These are phyloP conservation scores for Xylaria flabelliformis DNA, from an alignment of 495 filamentous ascomycete species.

Conservation along the genomic window DNA sequence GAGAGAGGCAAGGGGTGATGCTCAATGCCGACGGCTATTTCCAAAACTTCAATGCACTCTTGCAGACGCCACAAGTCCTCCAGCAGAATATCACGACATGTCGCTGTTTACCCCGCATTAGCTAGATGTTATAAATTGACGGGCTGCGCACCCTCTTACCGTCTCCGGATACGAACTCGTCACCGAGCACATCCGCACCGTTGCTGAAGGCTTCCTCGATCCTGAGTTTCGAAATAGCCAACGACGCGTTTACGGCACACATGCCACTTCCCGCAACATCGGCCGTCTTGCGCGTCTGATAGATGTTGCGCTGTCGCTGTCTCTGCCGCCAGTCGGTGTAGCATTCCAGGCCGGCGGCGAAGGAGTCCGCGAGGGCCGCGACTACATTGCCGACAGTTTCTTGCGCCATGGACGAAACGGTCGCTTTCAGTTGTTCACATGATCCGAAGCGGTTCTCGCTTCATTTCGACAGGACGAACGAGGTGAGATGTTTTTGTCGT, in stretches of 20 bases:
- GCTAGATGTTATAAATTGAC: background rate
- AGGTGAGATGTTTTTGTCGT: background rate
- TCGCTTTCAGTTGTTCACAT: conserved; percentile 11
- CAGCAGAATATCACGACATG: conserved; percentile 38
- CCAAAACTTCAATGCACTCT: conserved; percentile 35
- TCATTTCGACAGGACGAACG: background rate
- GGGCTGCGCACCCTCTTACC: conserved; percentile 36
- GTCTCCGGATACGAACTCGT: conserved; percentile 44
- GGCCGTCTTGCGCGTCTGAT: conserved; percentile 27
- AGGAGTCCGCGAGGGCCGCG: conserved; percentile 39
- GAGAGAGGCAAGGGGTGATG: conserved; percentile 38
- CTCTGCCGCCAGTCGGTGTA: conserved; percentile 44
- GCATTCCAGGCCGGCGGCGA: conserved; percentile 43
- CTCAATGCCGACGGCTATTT: conserved; percentile 26
- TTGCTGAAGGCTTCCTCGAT: conserved; percentile 45
- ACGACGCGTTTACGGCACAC: conserved; percentile 44
- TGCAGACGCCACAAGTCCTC: conserved; percentile 38
- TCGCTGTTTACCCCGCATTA: conserved; percentile 28
- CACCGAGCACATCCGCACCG: conserved; percentile 45
- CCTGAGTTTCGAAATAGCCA: conserved; percentile 41
- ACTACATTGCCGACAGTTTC: conserved; percentile 43
- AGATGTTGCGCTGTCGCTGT: conserved; percentile 37
- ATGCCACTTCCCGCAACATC: background rate
- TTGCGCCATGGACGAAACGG: conserved; percentile 36
- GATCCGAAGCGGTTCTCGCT: background rate